Evolutionary conservation across 1,284 basidiomycete species (phyloP).

Genomic region (Tranzscheliella williamsii): DNA sequence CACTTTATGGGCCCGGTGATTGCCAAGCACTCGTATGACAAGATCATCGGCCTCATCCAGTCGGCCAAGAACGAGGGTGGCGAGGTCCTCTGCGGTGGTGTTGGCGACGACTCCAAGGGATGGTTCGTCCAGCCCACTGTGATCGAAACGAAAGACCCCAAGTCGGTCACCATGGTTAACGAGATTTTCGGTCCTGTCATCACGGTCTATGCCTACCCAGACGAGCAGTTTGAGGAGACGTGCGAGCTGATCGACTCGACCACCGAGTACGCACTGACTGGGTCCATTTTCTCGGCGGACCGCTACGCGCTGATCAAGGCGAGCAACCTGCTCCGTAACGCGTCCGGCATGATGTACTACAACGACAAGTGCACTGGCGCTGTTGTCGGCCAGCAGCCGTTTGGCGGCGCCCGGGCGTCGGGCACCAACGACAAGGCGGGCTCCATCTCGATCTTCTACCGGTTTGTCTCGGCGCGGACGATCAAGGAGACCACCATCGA

Average conservation of each 20-base stretch:
- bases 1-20: constrained; percentile 98
- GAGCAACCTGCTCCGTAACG: constrained; percentile 58
- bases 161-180: constrained; percentile 85
- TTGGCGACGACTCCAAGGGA: constrained; percentile 82
- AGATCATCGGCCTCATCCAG: constrained; percentile 80
- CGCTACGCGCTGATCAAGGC: constrained; percentile 54
- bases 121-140: constrained; percentile 94
- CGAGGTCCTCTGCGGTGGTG: constrained; percentile 83
- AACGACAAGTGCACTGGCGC: constrained; percentile 80
- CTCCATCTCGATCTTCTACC: constrained; percentile 75
- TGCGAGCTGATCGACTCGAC: constrained; percentile 84
- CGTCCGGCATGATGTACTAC: constrained; percentile 61
- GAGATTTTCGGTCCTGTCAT: constrained; percentile 97
- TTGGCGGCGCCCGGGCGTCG: constrained; percentile 87
- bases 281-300: constrained; percentile 58
- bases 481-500: constrained; percentile 82
- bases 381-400: constrained; percentile 77
- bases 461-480: constrained; percentile 72
- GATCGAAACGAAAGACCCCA: constrained; percentile 89
- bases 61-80: constrained; percentile 87
- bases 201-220: constrained; percentile 68
- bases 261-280: constrained; percentile 77
- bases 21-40: constrained; percentile 82
- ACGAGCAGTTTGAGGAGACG: constrained; percentile 75
- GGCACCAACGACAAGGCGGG: constrained; percentile 99